phyloP scores from a whole-genome alignment of 495 filamentous ascomycete genomes.

The Usnea hakonensis region DNA sequence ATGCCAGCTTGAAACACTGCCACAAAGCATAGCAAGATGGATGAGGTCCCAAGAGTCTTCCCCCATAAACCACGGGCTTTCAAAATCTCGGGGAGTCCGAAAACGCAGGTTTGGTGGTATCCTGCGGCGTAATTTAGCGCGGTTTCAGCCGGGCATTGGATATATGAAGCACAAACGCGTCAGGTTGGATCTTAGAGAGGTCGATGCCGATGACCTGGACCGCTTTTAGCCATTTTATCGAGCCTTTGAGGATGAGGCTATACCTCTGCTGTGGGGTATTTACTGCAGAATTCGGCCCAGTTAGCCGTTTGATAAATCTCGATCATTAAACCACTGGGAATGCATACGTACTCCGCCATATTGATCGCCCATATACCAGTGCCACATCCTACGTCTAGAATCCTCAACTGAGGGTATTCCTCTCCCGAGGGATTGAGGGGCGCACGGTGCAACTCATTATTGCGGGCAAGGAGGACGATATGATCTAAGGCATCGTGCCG shows the following conservation, averaged over 20 bases:
- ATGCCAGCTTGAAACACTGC: constrained; percentile 73
- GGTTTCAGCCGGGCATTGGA: not conserved
- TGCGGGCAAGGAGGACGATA: constrained; percentile 58
- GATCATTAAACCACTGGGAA: not conserved
- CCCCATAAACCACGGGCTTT: constrained; percentile 70
- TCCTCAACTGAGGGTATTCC: constrained; percentile 33
- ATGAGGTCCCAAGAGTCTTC: constrained; percentile 78
- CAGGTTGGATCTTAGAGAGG: constrained; percentile 72
- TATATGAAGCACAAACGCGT: constrained; percentile 39
- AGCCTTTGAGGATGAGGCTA: not conserved
- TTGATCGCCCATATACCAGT: constrained; percentile 91
- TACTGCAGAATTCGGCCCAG: constrained; percentile 29
- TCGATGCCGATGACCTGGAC: constrained; percentile 63
- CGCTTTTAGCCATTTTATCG: not conserved
- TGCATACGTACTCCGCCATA: constrained; percentile 60
- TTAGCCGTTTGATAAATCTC: constrained; percentile 16
- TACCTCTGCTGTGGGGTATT: constrained; percentile 50
- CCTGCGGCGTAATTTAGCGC: constrained; percentile 31
- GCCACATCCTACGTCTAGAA: constrained; percentile 80
- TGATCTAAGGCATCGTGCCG: constrained; percentile 74
- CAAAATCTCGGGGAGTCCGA: constrained; percentile 60
- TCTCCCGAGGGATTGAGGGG: constrained; percentile 44
- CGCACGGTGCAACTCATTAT: constrained; percentile 46
- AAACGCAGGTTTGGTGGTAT: constrained; percentile 66
- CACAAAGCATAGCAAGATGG: constrained; percentile 72